Base-by-base conservation (phyloP, 2,329 filamentous ascomycete species). In the Didymosphaeria variabile region DNA sequence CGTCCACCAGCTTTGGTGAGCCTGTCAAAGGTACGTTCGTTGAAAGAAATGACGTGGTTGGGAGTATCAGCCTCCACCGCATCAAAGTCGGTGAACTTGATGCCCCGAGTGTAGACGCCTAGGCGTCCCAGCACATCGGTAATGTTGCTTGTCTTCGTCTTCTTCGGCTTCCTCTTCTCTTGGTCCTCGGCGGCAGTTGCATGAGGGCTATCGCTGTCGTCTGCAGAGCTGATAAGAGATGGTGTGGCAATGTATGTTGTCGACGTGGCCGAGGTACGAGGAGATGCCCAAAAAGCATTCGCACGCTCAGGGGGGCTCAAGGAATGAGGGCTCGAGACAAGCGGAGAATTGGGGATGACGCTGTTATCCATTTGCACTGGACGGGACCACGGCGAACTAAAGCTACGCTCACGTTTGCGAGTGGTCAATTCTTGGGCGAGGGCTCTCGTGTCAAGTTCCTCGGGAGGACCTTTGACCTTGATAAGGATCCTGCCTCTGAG, bases 41-140 rank as follows among this genome's bases (percentile, higher is more conserved):
- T 92, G 80, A 98, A 93, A 0, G 95, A 98, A 78, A 95, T 94
- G 70, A 98, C 92, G 80, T 99, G 95, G 78, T 98, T 98, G 82
- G 89, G 95, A 45, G 88, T 88, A 80, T 92, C 93, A 69, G 93
- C 94, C 63, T 94, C 92, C 0, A 89, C 82, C 13, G 87, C 86
- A 59, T 90, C 88, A 73, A 97, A 97, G 45, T 92, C 91, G 36
- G 87, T 86, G 77, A 95, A 97, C 75, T 96, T 97, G 77, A 97
- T 87, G 26, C 88, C 88, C 65, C 86, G 84, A n/a, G 87, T 85
- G 68, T 90, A 91, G 4, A 98, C 91, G 31, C 93, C 95, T 10
- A 99, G 86, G 40, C 92, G 90, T 17, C 94, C 94, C 5, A 99
- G 86, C 21, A 90, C 86, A 63, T 90, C 90, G 65, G 91, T 88